phyloP scores from a whole-genome alignment of 768 basidiomycete genomes.

The Boletus reticuloceps region DNA sequence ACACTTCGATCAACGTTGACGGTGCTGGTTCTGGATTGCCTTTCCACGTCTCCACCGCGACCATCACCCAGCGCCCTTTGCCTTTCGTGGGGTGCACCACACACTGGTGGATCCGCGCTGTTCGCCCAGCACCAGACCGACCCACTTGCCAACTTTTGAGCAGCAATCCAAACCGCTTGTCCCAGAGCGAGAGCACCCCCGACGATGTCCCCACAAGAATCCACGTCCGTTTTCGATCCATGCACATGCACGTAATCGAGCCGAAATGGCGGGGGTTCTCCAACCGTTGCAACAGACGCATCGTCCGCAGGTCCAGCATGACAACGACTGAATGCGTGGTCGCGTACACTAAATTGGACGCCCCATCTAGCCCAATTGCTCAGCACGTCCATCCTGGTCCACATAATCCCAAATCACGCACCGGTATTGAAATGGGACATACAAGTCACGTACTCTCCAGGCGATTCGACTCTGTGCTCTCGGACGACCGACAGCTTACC shows the following conservation, averaged over 20 bases:
- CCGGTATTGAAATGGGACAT: conserved; percentile 82
- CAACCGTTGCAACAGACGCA: conserved; percentile 73
- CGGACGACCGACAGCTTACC: conserved; percentile 75
- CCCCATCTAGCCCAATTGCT: conserved; percentile 46
- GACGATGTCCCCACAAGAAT: conserved; percentile 83
- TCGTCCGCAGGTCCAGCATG: conserved; percentile 81
- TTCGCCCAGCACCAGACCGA: conserved; percentile 47
- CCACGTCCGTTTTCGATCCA: conserved; percentile 86
- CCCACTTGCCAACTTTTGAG: conserved; percentile 87
- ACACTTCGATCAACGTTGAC: conserved; percentile 71
- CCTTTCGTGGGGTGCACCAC: conserved; percentile 84
- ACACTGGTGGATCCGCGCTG: conserved; percentile 68
- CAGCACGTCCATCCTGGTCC: neutral
- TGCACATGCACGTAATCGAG: conserved; percentile 78
- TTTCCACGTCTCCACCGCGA: conserved; percentile 63
- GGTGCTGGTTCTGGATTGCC: conserved; percentile 39
- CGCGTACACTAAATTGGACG: conserved; percentile 82
- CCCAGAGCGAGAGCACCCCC: conserved; percentile 89
- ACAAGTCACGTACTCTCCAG: conserved; percentile 79
- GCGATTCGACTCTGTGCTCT: conserved; percentile 70
- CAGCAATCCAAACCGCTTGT: conserved; percentile 87
- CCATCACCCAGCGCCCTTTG: conserved; percentile 86
- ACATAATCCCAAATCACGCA: conserved; percentile 26
- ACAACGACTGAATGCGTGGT: conserved; percentile 78
- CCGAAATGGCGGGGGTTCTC: conserved; percentile 85